A percentile compares a stretch with the other conserved stretches of the same genome.
These are phyloP conservation scores for Bimuria novae-zelandiae DNA, from an alignment of 2,329 filamentous ascomycete species.

Conservation along the genomic window DNA sequence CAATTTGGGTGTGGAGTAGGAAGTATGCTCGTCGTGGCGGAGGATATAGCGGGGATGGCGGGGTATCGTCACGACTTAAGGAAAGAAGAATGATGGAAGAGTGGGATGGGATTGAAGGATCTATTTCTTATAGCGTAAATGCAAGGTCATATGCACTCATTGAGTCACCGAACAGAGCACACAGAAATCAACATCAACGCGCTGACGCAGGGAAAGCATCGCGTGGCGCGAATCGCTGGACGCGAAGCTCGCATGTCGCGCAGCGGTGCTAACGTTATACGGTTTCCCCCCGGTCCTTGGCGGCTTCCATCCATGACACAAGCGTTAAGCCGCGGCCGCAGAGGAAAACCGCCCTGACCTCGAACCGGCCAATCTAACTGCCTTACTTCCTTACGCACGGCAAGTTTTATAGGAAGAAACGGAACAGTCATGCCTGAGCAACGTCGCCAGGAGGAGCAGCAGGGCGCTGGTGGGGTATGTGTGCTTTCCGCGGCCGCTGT, in stretches of 20 bases:
- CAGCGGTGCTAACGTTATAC: no score
- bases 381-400: constrained; percentile 12
- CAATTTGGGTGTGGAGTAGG: not conserved
- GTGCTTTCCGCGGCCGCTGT: constrained; percentile 1
- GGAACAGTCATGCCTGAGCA: constrained; percentile 38
- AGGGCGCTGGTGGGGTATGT: constrained; percentile 32
- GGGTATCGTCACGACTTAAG: not conserved
- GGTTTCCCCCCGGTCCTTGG: no score
- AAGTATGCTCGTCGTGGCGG: not conserved
- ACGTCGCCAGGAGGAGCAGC: constrained; percentile 28
- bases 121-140: not conserved
- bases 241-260: not conserved
- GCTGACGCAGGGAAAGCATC: not conserved
- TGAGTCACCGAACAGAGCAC: not conserved
- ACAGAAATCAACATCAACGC: not conserved
- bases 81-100: no score
- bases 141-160: not conserved
- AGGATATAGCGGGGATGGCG: not conserved
- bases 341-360: constrained; percentile 3
- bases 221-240: constrained; percentile 6
- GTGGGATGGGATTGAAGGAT: no score
- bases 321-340: constrained; percentile 9
- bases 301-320: no score
- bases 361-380: not conserved
- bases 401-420: constrained; percentile 15